phyloP scores from a whole-genome alignment of 306 rosid species.

The Cucurbita pepo region DNA sequence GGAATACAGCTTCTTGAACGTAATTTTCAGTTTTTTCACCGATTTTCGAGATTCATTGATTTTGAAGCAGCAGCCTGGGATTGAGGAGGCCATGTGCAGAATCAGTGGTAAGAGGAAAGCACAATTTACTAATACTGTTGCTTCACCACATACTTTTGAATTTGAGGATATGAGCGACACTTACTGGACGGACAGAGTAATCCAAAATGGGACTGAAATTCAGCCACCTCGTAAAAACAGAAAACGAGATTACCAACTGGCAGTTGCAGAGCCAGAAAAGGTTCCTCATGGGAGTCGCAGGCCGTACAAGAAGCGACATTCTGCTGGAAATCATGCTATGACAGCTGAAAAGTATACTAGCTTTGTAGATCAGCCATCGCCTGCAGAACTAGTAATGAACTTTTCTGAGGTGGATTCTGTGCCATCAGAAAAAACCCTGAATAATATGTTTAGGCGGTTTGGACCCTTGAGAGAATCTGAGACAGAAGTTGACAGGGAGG shows the following conservation, averaged over 20 bases:
- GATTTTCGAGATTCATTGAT: constrained; percentile 62
- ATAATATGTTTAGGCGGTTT: constrained; percentile 76
- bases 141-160: constrained; percentile 63
- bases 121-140: constrained; percentile 12
- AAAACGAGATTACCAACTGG: constrained; percentile 37
- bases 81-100: constrained; percentile 25
- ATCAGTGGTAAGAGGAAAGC: constrained; percentile 48
- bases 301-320: constrained; percentile 53
- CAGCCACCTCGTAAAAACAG: constrained; percentile 34
- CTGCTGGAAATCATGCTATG: constrained; percentile 21
- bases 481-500: constrained; percentile 81
- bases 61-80: constrained; percentile 22
- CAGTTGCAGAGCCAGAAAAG: constrained; percentile 34
- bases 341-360: constrained; percentile 50
- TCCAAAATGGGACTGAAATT: constrained; percentile 74
- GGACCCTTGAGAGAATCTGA: constrained; percentile 83
- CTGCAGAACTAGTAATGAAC: constrained; percentile 80
- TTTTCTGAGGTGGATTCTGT: constrained; percentile 71
- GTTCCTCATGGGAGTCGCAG: constrained; percentile 49
- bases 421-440: constrained; percentile 64
- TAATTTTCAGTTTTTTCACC: constrained; percentile 55
- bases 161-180: constrained; percentile 93
- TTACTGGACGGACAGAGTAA: constrained; percentile 89
- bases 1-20: constrained; percentile 20
- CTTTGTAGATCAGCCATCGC: constrained; percentile 56